Conservation (phyloP, 2,329 filamentous ascomycete genomes). For the Ophiostoma populinum region DNA sequence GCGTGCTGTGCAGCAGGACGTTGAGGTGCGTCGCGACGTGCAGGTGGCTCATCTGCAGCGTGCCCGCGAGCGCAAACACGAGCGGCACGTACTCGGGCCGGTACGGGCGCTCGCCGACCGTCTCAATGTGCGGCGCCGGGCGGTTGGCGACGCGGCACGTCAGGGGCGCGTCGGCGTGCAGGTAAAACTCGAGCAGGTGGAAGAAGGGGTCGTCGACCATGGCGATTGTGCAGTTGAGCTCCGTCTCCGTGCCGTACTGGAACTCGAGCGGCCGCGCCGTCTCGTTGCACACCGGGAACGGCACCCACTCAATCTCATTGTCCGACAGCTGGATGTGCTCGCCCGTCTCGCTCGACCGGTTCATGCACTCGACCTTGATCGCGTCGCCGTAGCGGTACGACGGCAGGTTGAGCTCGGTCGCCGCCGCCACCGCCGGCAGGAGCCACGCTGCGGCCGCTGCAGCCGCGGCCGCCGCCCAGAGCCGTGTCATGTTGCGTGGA, state of each 20-base stretch:
- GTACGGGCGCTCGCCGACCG: constrained; percentile 31
- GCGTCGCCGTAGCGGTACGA: constrained; percentile 50
- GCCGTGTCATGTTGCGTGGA: no score
- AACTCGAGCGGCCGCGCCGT: constrained; percentile 69
- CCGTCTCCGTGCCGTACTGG: constrained; percentile 65
- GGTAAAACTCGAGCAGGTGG: constrained; percentile 89
- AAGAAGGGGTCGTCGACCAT: constrained; percentile 66
- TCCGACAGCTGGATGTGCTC: constrained; percentile 71
- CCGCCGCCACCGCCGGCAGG: constrained; percentile 11
- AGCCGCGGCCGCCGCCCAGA: no score
- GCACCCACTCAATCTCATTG: constrained; percentile 78
- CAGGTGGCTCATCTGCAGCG: constrained; percentile 72
- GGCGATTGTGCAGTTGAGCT: constrained; percentile 70
- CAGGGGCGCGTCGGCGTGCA: constrained; percentile 88
- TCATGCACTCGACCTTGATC: constrained; percentile 57
- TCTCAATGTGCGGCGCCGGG: constrained; percentile 40
- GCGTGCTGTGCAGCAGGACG: constrained; percentile 59
- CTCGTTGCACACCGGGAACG: constrained; percentile 82
- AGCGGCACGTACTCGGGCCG: constrained; percentile 58
- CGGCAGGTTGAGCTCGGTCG: constrained; percentile 28
- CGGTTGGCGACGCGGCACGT: constrained; percentile 76
- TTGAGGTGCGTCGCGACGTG: constrained; percentile 85
- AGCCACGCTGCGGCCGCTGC: constrained; percentile 1
- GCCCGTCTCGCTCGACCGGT: constrained; percentile 61
- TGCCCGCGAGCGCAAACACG: constrained; percentile 77